These are phyloP conservation scores for Exsudoporus frostii DNA, from an alignment of 768 basidiomycete genomes.

Conservation along the genomic window DNA sequence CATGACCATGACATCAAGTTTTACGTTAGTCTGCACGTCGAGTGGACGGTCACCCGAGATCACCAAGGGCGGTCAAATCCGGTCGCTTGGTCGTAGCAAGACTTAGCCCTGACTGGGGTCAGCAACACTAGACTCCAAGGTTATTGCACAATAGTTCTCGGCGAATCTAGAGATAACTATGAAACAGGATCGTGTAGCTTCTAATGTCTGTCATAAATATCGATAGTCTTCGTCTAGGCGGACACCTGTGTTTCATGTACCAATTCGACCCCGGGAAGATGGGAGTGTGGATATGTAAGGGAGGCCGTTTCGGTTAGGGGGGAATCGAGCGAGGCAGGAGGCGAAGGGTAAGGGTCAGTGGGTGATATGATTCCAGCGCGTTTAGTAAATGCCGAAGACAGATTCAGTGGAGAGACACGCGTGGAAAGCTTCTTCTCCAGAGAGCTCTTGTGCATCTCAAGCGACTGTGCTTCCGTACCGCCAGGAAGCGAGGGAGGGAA, in stretches of 20 bases:
- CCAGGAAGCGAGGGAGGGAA: slow-evolving; percentile 2
- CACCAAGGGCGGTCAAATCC: neutral
- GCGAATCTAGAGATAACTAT: neutral
- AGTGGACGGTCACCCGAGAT: neutral
- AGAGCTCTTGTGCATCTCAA: slow-evolving; percentile 5
- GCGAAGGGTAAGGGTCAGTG: slow-evolving; percentile 48
- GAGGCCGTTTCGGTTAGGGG: slow-evolving; percentile 13
- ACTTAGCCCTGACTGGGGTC: neutral
- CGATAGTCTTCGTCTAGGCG: slow-evolving; percentile 15
- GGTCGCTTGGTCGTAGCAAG: neutral
- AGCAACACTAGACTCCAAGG: neutral
- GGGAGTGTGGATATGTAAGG: slow-evolving; percentile 13
- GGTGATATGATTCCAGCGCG: slow-evolving; percentile 27
- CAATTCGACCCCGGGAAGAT: slow-evolving; percentile 2
- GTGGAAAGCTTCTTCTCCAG: slow-evolving; percentile 16
- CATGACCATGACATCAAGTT: neutral
- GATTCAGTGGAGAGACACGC: slow-evolving; percentile 16
- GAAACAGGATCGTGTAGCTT: slow-evolving; percentile 1
- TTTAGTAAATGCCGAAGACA: slow-evolving; percentile 22
- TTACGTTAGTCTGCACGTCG: neutral
- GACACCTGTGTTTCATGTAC: slow-evolving; percentile 14
- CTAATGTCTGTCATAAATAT: slow-evolving; percentile 25
- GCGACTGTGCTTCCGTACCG: neutral
- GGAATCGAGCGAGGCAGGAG: slow-evolving; percentile 36
- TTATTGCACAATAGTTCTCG: neutral